These are phyloP conservation scores for Strobilomyces dryophilus DNA, from an alignment of 768 basidiomycete genomes.

Conservation along the genomic window DNA sequence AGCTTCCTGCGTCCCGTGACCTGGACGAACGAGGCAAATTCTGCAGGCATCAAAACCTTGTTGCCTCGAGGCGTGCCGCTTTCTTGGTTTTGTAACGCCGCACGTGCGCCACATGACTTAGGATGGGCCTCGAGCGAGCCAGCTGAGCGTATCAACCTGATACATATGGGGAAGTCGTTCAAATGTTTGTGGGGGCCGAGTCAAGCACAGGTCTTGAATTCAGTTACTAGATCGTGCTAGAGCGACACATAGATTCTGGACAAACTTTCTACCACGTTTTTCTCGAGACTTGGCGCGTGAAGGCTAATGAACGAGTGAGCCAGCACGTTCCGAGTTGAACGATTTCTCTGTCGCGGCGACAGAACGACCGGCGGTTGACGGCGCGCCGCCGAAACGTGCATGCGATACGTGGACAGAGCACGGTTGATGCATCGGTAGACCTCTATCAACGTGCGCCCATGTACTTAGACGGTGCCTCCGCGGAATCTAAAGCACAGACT, in stretches of 20 bases:
- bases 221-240: neutral
- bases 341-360: neutral
- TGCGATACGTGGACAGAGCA: too few relatives aligned
- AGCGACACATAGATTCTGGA: neutral
- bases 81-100: constrained; percentile 9
- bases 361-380: constrained; percentile 18
- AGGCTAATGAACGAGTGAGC: constrained; percentile 4
- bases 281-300: neutral
- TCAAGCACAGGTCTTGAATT: too few relatives aligned
- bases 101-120: constrained; percentile 14
- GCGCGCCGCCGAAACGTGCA: constrained; percentile 14
- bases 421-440: too few relatives aligned
- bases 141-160: neutral
- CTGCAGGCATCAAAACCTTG: constrained; percentile 24
- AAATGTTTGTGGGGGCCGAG: too few relatives aligned
- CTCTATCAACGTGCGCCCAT: neutral
- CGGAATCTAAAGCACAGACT: constrained; percentile 14
- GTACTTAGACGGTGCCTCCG: constrained; percentile 11
- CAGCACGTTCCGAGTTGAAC: neutral
- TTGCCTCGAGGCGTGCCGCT: constrained; percentile 25
- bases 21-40: constrained; percentile 3
- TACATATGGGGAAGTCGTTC: neutral
- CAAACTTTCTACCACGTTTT: neutral
- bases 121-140: neutral
- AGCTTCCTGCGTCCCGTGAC: constrained; percentile 12